A percentile compares a stretch with the other conserved stretches of the same genome.
Conservation (phyloP, 1,284 basidiomycete genomes). For the Ceratobasidium sp. region DNA sequence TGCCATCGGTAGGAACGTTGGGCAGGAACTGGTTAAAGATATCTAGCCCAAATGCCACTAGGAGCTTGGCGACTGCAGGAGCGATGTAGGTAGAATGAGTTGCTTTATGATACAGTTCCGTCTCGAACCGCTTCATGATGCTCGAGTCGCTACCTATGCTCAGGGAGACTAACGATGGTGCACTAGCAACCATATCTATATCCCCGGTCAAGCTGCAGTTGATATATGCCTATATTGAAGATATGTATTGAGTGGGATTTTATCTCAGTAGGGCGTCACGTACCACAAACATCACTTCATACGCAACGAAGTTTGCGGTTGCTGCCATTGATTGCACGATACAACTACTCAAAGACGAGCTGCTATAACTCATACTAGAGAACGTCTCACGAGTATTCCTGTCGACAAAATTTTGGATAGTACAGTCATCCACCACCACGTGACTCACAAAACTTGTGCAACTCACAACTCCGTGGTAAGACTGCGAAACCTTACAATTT, state of each 20-base stretch:
- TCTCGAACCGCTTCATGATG: conserved; percentile 4
- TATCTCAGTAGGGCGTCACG: not conserved
- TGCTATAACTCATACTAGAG: not conserved
- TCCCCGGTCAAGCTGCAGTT: not conserved
- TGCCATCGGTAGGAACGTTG: not conserved
- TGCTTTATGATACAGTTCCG: not conserved
- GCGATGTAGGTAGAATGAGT: conserved; percentile 3
- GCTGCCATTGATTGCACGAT: not conserved
- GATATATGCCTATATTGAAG: not conserved
- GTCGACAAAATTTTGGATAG: too few species aligned
- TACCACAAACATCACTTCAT: not conserved
- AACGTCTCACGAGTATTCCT: not conserved
- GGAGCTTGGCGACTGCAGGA: not conserved
- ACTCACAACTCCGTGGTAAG: too few species aligned
- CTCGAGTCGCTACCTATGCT: not conserved
- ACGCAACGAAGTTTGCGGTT: not conserved
- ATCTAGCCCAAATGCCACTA: conserved; percentile 8
- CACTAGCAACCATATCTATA: not conserved
- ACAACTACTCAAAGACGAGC: not conserved
- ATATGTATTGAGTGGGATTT: not conserved
- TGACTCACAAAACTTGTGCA: too few species aligned
- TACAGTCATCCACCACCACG: too few species aligned
- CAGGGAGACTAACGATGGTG: not conserved
- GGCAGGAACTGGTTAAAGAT: conserved; percentile 17
- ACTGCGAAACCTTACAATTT: too few species aligned